Conservation (phyloP, 257 asterid genomes). For the Linderniella brevidens region DNA sequence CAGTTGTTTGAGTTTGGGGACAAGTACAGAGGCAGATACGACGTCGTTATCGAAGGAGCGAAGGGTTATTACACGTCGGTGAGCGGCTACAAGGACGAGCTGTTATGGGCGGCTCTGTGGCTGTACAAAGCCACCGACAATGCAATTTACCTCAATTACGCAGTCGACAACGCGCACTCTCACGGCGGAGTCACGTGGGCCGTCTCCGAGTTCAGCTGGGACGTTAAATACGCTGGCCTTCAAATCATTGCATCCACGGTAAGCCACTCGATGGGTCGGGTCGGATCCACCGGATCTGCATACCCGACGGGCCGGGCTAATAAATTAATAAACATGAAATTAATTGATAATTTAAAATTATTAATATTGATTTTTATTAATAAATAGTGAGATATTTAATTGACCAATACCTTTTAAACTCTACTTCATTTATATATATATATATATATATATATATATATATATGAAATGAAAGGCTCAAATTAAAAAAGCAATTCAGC, state of each 20-base stretch:
- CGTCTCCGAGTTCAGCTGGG: conserved; percentile 87
- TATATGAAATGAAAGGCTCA: too few species aligned
- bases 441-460: too few species aligned
- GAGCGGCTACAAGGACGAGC: conserved; percentile 86
- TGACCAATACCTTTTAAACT: too few species aligned
- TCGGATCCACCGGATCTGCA: neutral
- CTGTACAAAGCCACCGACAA: conserved; percentile 72
- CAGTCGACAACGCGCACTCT: conserved; percentile 28
- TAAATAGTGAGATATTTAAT: too few species aligned
- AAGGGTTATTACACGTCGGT: conserved; percentile 71
- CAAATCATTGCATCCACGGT: conserved; percentile 72
- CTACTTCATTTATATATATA: too few species aligned
- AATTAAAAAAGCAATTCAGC: too few species aligned
- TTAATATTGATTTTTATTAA: too few species aligned
- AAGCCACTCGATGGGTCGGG: conserved; percentile 8
- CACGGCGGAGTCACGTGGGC: conserved; percentile 88
- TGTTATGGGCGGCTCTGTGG: conserved; percentile 96
- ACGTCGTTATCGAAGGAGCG: conserved; percentile 45
- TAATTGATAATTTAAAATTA: too few species aligned
- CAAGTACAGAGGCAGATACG: conserved; percentile 61
- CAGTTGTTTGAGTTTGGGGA: conserved; percentile 87
- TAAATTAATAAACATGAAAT: too few species aligned
- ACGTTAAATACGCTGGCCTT: conserved; percentile 71
- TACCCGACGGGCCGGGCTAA: too few species aligned
- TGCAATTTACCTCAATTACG: conserved; percentile 32